Conservation (phyloP, 441 rosid species). For the Gossypium gossypioides region DNA sequence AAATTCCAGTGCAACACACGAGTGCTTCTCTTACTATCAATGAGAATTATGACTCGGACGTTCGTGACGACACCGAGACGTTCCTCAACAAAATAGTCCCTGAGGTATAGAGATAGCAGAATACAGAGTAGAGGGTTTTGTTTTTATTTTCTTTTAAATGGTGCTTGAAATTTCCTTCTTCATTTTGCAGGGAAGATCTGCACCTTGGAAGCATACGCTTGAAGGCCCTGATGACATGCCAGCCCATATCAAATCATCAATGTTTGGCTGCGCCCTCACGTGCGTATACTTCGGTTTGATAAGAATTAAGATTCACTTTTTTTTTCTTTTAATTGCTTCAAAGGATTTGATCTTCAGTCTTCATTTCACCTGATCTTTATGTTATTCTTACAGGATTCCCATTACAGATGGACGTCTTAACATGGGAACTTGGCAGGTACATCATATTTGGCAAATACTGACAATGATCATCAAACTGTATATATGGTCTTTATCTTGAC, state of each 20-base stretch:
- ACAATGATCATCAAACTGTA: neutral
- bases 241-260: slow-evolving; percentile 83
- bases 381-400: slow-evolving; percentile 51
- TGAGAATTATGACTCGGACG: slow-evolving; percentile 90
- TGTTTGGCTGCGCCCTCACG: slow-evolving; percentile 83
- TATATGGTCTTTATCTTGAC: neutral
- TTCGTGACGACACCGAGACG: slow-evolving; percentile 82
- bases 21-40: slow-evolving; percentile 92
- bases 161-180: neutral
- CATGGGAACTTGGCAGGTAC: slow-evolving; percentile 96
- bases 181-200: slow-evolving; percentile 61
- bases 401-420: slow-evolving; percentile 71
- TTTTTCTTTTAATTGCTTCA: neutral
- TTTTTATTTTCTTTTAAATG: neutral
- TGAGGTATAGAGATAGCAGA: slow-evolving; percentile 38
- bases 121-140: neutral
- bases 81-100: slow-evolving; percentile 86
- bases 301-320: neutral
- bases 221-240: slow-evolving; percentile 99
- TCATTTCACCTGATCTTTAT: slow-evolving; percentile 8
- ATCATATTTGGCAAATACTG: neutral
- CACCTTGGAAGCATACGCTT: slow-evolving; percentile 88
- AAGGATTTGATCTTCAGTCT: slow-evolving; percentile 3
- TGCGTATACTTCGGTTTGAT: slow-evolving; percentile 22
- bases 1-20: slow-evolving; percentile 66